A percentile compares a stretch with the other conserved stretches of the same genome.
These are phyloP conservation scores for Caloboletus firmus DNA, from an alignment of 1,284 basidiomycete genomes.

Conservation along the genomic window DNA sequence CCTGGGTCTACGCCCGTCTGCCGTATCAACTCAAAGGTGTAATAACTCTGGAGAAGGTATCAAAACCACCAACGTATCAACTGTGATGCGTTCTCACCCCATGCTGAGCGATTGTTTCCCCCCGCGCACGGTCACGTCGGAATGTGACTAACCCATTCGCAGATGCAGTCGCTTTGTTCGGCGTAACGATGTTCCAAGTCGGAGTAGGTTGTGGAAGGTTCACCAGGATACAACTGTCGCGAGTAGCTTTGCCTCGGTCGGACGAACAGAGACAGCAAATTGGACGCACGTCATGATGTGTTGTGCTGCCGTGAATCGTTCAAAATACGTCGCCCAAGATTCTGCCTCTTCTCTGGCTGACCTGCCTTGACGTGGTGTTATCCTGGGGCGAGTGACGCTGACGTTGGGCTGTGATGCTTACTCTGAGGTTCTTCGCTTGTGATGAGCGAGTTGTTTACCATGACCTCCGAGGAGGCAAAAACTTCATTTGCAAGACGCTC, in stretches of 20 bases:
- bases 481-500: constrained; percentile 29
- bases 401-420: neutral
- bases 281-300: constrained; percentile 26
- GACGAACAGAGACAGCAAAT: neutral
- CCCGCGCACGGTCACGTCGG: constrained; percentile 24
- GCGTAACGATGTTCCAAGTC: constrained; percentile 21
- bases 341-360: constrained; percentile 20
- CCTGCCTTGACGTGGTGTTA: constrained; percentile 16
- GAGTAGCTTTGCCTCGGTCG: neutral
- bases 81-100: constrained; percentile 15
- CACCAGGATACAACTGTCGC: constrained; percentile 24
- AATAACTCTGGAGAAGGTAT: constrained; percentile 20
- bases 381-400: neutral
- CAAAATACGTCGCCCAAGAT: constrained; percentile 20
- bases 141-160: constrained; percentile 28
- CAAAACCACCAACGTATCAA: neutral
- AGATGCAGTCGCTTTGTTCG: constrained; percentile 26
- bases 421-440: constrained; percentile 22
- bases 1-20: constrained; percentile 12
- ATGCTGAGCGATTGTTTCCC: constrained; percentile 24
- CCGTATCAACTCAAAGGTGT: constrained; percentile 28
- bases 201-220: constrained; percentile 29
- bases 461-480: constrained; percentile 25
- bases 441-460: constrained; percentile 24
- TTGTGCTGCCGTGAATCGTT: constrained; percentile 25